Evolutionary conservation across 129 eudicot genomes (phyloP), one percentile per base, ranked within the genome.

Genomic region (Glebionis coronaria): DNA sequence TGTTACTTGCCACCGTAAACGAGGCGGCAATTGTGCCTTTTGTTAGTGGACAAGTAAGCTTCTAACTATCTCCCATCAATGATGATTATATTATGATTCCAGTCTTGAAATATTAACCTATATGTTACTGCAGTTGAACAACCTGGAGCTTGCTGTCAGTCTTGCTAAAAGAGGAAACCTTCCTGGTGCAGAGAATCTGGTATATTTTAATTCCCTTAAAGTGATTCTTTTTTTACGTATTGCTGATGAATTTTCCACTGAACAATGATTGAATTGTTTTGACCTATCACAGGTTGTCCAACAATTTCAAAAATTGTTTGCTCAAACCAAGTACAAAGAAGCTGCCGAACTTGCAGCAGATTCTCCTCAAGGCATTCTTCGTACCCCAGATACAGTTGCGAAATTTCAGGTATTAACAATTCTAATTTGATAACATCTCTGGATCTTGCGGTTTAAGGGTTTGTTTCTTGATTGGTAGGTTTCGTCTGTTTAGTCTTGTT

Each of bases 341-440:
- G 98, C 98, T 76, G 98, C 98, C 29, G 98, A 93, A 82, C 98
- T 93, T 73, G 98, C 98, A 71, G 98, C 98, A 56, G 98, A 93
- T 73, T 86, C 98, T 64, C 98, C 98, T 18, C 98, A 93, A 76
- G 98, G 98, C 73, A 88, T 93, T 28, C 90, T 93, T 21, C 90
- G 98, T 29, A 93, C 98, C 31, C 98, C 96, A 51, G 98, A 93
- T 61, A 93, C 98, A 67, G 98, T 93, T 73, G 91, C 98, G 44
- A 93, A 88, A 69, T 93, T 93, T 62, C 98, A 93, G 98, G 98
- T 88, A 63, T 56, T 28, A 69, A 12, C 29, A 28, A 10, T 54
- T 1, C 29, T 9, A 18, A n/a, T 38, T 40, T 38, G 16, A 38
- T 35, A 62, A 45, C 56, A 44, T 61, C 46, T 20, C 55, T 25